Conservation (phyloP, 345 rosid species). For the Eucalyptus caleyi region DNA sequence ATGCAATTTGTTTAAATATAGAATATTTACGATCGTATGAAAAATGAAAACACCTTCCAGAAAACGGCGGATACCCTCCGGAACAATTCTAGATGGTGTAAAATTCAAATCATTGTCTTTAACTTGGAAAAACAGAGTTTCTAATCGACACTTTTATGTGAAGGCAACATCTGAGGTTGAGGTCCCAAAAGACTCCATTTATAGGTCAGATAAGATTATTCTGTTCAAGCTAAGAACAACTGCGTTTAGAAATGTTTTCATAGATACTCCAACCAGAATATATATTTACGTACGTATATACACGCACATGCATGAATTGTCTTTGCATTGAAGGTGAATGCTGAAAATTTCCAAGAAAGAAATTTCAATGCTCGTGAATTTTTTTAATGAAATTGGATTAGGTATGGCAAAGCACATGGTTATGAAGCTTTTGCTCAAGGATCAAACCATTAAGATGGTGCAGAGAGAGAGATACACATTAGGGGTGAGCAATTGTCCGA, state of each 20-base stretch:
- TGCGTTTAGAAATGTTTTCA: not conserved
- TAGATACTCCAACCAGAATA: not conserved
- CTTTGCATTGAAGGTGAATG: not conserved
- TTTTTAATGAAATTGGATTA: not conserved
- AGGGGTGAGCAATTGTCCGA: too few relatives aligned
- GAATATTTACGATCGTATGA: too few relatives aligned
- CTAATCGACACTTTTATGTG: not conserved
- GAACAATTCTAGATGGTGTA: too few relatives aligned
- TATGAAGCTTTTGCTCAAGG: not conserved
- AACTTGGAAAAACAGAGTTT: not conserved
- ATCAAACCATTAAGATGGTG: not conserved
- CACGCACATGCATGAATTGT: not conserved
- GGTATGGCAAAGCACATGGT: not conserved
- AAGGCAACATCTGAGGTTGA: not conserved
- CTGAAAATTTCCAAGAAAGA: not conserved
- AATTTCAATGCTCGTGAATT: not conserved
- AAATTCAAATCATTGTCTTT: too few relatives aligned
- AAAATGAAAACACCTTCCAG: too few relatives aligned
- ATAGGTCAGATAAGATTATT: not conserved
- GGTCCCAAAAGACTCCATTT: not conserved
- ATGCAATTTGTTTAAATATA: too few relatives aligned
- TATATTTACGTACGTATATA: too few relatives aligned
- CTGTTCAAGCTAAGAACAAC: not conserved
- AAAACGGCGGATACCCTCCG: too few relatives aligned
- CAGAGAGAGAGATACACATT: not conserved